phyloP scores from a whole-genome alignment of 2,329 filamentous ascomycete species.

The Penicillium sumatraense region DNA sequence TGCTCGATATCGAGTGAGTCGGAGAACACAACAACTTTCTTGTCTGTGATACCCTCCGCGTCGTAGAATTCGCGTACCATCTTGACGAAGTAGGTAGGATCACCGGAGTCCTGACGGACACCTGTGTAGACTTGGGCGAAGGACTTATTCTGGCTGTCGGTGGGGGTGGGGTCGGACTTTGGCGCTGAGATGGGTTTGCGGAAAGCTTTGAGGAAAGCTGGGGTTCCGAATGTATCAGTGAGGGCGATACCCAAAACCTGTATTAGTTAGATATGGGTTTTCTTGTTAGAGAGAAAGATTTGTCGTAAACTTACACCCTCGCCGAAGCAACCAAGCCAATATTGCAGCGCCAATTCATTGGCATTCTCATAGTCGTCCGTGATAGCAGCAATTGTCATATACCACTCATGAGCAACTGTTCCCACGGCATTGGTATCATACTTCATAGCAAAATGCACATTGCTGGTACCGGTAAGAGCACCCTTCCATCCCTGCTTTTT shows the following conservation, averaged over 20 bases:
- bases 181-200: constrained; percentile 61
- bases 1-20: constrained; percentile 91
- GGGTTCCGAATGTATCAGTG: constrained; percentile 95
- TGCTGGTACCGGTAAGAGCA: constrained; percentile 85
- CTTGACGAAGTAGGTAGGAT: constrained; percentile 78
- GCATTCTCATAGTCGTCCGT: constrained; percentile 82
- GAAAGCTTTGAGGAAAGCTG: constrained; percentile 85
- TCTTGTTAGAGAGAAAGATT: background rate
- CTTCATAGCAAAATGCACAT: constrained; percentile 95
- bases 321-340: constrained; percentile 93
- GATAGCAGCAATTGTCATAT: constrained; percentile 96
- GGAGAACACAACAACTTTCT: constrained; percentile 92
- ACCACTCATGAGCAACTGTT: constrained; percentile 97
- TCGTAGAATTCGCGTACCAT: constrained; percentile 83
- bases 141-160: constrained; percentile 57
- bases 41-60: constrained; percentile 71
- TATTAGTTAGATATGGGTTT: constrained; percentile 1
- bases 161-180: constrained; percentile 33
- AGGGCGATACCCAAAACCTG: constrained; percentile 83
- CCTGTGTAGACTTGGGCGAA: constrained; percentile 85
- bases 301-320: constrained; percentile 59
- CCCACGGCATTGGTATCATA: constrained; percentile 84
- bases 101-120: constrained; percentile 87
- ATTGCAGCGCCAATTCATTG: constrained; percentile 79
- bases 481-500: constrained; percentile 68